Evolutionary conservation across 2,329 filamentous ascomycete species (phyloP), one percentile per base, ranked within the genome.

Genomic region (Calonectria pteridis): DNA sequence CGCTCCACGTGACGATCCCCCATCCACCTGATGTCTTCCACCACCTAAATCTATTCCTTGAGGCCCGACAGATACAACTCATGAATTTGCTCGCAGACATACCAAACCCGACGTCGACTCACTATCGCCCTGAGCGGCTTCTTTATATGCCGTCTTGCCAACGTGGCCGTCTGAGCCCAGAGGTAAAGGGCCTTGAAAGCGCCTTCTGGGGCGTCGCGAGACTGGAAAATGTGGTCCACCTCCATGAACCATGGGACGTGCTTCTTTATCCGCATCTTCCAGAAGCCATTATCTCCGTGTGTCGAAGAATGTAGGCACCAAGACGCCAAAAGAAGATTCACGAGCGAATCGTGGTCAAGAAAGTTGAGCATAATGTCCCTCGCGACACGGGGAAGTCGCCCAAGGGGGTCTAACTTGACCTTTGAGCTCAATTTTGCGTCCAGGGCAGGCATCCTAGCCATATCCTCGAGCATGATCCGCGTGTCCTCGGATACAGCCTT

Each of bases 191-290:
- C 55, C 33, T 62, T 62, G 3, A 62, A 20, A 4, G 33, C 55
- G 3, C 55, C 55, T 4, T 62, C 35, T 4, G 55, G 33, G 1
- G 55, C 55, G 7, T 13, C 4, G 11, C 20, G 23, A 28, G 23
- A 16, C n/a, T 62, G 35, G 55, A 62, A 62, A 29, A 62, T 13
- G 4, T 62, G 23, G 4, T 29, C 55, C 23, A 16, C 55, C 13
- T 62, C 55, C 6, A 29, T 6, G 5, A 62, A 14, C 55, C 55
- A 62, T 18, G 35, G 55, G 11, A 26, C 1, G 23, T 62, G 55
- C 23, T 62, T 28, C 35, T 28, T 62, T 14, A 62, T 62, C 10
- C 55, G n/a, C 55, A 62, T 62, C n/a, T 62, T 62, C 55, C 55
- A 62, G 37, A 62, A 40, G 0, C 55, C 55, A 6, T 40, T 29